Evolutionary conservation across 106 monocot species (phyloP).

Genomic region (Dioscorea zingiberensis): DNA sequence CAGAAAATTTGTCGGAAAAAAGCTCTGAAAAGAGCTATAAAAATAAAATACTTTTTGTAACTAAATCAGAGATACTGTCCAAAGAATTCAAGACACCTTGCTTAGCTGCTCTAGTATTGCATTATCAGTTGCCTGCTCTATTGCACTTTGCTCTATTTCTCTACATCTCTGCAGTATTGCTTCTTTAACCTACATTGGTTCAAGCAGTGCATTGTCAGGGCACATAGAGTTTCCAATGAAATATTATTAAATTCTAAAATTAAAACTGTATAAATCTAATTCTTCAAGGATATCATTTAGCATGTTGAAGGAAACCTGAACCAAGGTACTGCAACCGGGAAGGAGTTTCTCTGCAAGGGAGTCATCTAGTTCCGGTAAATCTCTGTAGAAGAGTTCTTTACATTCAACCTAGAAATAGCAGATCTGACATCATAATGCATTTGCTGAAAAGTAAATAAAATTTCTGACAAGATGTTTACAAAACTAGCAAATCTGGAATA

Average conservation of each 20-base stretch:
- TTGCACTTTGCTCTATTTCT: conserved; percentile 85
- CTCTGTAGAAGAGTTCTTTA: conserved; percentile 93
- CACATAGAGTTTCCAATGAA: neutral
- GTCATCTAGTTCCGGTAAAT: conserved; percentile 76
- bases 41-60: no score
- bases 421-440: neutral
- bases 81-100: conserved; percentile 40
- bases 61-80: no score
- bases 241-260: neutral
- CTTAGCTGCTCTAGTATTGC: conserved; percentile 83
- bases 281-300: neutral
- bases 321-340: conserved; percentile 74
- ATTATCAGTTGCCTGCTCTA: conserved; percentile 99
- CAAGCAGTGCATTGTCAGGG: neutral
- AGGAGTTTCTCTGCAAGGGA: conserved; percentile 78
- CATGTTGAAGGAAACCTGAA: conserved; percentile 42
- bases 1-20: no score
- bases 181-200: conserved; percentile 59
- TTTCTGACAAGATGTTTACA: no score
- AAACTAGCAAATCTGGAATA: no score
- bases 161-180: conserved; percentile 75
- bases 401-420: conserved; percentile 62
- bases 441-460: no score
- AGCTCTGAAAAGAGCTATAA: no score
- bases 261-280: neutral